Conservation (phyloP, 768 basidiomycete genomes). For the Podaxis sp. region DNA sequence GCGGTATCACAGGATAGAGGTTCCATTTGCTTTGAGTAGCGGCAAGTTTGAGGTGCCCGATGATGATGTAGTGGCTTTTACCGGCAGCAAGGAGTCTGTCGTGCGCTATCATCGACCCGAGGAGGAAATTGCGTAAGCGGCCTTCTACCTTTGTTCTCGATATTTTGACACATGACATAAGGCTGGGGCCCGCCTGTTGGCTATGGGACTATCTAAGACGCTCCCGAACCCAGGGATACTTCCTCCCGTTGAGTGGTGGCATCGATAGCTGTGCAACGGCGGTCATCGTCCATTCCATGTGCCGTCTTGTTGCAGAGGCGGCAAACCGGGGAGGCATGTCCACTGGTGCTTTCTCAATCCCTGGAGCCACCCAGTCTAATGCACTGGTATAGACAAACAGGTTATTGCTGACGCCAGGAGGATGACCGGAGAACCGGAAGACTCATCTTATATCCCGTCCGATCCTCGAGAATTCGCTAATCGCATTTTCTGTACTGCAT, state of each 20-base stretch:
- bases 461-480: slow-evolving; percentile 86
- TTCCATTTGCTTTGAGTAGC: slow-evolving; percentile 74
- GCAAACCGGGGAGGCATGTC: slow-evolving; percentile 66
- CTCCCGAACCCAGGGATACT: slow-evolving; percentile 92
- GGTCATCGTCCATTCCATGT: slow-evolving; percentile 96
- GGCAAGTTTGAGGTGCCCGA: slow-evolving; percentile 68
- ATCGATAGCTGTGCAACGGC: slow-evolving; percentile 98
- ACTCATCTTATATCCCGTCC: slow-evolving; percentile 78
- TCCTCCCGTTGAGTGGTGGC: slow-evolving; percentile 92
- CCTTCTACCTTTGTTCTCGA: not conserved
- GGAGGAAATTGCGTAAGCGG: slow-evolving; percentile 94
- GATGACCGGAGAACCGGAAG: slow-evolving; percentile 81
- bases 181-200: slow-evolving; percentile 98
- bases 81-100: slow-evolving; percentile 38
- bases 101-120: slow-evolving; percentile 84
- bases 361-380: not conserved
- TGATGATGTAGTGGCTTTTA: slow-evolving; percentile 43
- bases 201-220: slow-evolving; percentile 99
- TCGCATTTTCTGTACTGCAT: slow-evolving; percentile 95
- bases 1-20: slow-evolving; percentile 79
- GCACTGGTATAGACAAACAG: slow-evolving; percentile 57
- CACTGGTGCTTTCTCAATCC: not conserved
- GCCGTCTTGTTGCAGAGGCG: slow-evolving; percentile 83
- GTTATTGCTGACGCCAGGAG: slow-evolving; percentile 91
- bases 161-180: slow-evolving; percentile 28